phyloP scores from a whole-genome alignment of 192 early-diverging fungal species.

The Mortierella hygrophila region DNA sequence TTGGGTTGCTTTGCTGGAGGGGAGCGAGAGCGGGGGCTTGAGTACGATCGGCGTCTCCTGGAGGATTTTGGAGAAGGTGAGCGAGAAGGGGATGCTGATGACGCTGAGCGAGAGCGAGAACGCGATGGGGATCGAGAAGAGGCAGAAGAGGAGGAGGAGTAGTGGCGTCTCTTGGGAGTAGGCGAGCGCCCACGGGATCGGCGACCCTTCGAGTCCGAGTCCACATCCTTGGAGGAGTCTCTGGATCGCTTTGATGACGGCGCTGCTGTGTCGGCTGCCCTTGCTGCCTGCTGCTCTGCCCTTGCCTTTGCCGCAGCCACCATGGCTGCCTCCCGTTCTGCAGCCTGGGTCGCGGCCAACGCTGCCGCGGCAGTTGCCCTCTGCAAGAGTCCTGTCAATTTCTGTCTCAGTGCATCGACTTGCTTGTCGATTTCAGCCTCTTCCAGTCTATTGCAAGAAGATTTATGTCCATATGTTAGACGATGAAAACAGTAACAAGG shows the following conservation, averaged over 20 bases:
- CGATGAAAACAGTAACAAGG: background rate
- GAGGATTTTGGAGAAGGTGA: background rate
- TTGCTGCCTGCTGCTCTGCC: slow-evolving; percentile 15
- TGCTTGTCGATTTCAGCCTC: slow-evolving; percentile 78
- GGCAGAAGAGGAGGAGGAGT: slow-evolving; percentile 11
- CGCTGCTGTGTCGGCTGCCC: slow-evolving; percentile 10
- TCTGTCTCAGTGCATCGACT: slow-evolving; percentile 66
- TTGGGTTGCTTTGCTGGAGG: slow-evolving; percentile 14
- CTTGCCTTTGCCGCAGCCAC: slow-evolving; percentile 15
- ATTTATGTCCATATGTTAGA: background rate
- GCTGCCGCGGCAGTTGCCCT: slow-evolving; percentile 30
- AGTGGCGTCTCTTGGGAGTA: slow-evolving; percentile 13
- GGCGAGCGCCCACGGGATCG: slow-evolving; percentile 27
- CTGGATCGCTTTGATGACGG: slow-evolving; percentile 6
- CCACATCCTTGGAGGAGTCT: background rate
- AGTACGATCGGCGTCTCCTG: background rate
- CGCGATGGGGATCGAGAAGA: slow-evolving; percentile 11
- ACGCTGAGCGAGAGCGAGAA: slow-evolving; percentile 20
- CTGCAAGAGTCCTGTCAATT: slow-evolving; percentile 36
- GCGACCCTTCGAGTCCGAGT: slow-evolving; percentile 13
- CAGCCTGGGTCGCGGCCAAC: slow-evolving; percentile 21
- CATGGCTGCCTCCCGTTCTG: slow-evolving; percentile 40
- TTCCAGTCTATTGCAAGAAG: slow-evolving; percentile 44
- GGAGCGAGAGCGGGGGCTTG: slow-evolving; percentile 43
- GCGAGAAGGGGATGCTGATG: slow-evolving; percentile 7